Conservation (phyloP, 768 basidiomycete species). For the Leccinum boreale region DNA sequence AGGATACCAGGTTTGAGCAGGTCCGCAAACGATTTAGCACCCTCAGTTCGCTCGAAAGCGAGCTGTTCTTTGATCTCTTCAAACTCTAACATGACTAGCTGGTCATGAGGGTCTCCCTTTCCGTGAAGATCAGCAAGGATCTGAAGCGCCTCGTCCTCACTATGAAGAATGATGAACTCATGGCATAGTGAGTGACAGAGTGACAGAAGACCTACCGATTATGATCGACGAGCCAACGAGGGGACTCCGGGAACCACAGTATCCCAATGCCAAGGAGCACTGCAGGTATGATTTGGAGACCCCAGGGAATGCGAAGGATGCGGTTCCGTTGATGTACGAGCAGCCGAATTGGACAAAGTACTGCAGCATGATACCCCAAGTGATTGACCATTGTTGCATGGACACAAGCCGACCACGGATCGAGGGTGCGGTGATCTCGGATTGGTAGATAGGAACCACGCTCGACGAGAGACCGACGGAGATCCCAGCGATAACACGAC, state of each 20-base stretch:
- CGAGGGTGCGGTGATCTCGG: slow-evolving; percentile 65
- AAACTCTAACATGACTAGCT: slow-evolving; percentile 67
- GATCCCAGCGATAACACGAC: slow-evolving; percentile 64
- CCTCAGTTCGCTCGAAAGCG: slow-evolving; percentile 61
- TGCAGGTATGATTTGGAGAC: slow-evolving; percentile 76
- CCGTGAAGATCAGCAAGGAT: slow-evolving; percentile 75
- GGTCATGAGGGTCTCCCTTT: slow-evolving; percentile 50
- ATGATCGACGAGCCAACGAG: slow-evolving; percentile 69
- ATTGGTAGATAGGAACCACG: slow-evolving; percentile 72
- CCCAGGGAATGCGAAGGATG: slow-evolving; percentile 82
- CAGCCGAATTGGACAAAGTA: slow-evolving; percentile 76
- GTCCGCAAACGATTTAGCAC: slow-evolving; percentile 68
- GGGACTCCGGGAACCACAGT: slow-evolving; percentile 65
- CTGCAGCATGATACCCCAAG: slow-evolving; percentile 75
- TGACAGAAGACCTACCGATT: slow-evolving; percentile 35
- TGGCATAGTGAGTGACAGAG: neutral
- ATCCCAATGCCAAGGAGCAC: slow-evolving; percentile 66
- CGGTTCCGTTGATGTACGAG: slow-evolving; percentile 60
- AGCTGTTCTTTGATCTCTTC: slow-evolving; percentile 60
- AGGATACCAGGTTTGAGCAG: slow-evolving; percentile 63
- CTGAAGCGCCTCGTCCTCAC: slow-evolving; percentile 57
- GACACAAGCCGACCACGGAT: slow-evolving; percentile 77
- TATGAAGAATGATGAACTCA: slow-evolving; percentile 6
- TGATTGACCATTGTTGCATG: slow-evolving; percentile 77
- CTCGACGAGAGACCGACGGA: slow-evolving; percentile 66